Percentiles rank a stretch among this genome's conserved stretches.
phyloP scores from a whole-genome alignment of 2,329 filamentous ascomycete species.

The Leptographium radiaticola region DNA sequence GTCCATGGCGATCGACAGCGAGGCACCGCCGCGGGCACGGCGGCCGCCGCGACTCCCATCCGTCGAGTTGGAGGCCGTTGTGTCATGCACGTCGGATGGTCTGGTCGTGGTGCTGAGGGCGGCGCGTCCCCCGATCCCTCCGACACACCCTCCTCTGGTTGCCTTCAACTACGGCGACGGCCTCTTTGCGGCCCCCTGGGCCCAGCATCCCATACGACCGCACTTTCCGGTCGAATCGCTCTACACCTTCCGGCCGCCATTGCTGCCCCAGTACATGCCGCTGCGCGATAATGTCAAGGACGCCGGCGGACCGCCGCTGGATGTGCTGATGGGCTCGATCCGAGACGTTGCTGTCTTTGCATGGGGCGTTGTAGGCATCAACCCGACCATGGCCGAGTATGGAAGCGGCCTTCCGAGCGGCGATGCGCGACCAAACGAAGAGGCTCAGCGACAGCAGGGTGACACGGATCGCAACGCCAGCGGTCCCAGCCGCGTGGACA shows the following conservation, averaged over 20 bases:
- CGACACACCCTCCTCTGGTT: constrained; percentile 34
- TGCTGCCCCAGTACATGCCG: constrained; percentile 30
- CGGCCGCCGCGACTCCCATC: constrained; percentile 23
- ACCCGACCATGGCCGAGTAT: constrained; percentile 56
- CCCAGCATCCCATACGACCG: constrained; percentile 47
- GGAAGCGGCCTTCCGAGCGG: constrained; percentile 47
- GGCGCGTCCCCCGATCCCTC: constrained; percentile 57
- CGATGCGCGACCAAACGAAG: constrained; percentile 44
- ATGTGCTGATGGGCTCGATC: constrained; percentile 65
- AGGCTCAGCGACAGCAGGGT: neutral
- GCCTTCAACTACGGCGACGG: constrained; percentile 42
- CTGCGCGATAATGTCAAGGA: constrained; percentile 29
- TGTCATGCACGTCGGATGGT: constrained; percentile 81
- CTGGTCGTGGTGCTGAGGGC: constrained; percentile 68
- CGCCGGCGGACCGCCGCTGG: constrained; percentile 38
- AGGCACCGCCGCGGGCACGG: constrained; percentile 6
- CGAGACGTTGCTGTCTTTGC: constrained; percentile 80
- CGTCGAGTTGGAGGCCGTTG: constrained; percentile 75
- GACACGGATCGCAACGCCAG: neutral
- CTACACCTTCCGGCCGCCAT: constrained; percentile 29
- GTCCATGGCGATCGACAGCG: no score
- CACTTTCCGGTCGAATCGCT: constrained; percentile 28
- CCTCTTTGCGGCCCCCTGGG: constrained; percentile 73
- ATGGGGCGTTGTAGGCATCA: constrained; percentile 71
- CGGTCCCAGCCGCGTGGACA: neutral